phyloP scores from a whole-genome alignment of 73 alveolate species.

The Tetrahymena borealis region DNA sequence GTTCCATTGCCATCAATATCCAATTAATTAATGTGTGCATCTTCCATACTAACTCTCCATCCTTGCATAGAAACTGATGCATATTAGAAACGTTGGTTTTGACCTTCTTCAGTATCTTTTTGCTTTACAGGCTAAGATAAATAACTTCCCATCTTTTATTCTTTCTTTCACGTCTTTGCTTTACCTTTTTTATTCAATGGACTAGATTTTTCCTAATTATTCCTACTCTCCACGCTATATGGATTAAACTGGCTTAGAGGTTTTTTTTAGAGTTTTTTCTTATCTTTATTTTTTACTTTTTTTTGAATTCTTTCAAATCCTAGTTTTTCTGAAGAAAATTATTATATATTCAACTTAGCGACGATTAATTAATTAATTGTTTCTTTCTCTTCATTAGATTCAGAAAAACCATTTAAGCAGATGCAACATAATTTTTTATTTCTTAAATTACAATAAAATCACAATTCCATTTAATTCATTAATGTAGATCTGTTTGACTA shows the following conservation, averaged over 20 bases:
- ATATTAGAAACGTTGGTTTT: background rate
- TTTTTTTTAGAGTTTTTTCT: background rate
- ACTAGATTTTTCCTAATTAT: background rate
- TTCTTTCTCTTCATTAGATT: too few relatives aligned
- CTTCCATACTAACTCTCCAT: conserved; percentile 78
- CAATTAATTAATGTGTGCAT: conserved; percentile 64
- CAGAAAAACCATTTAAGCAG: too few relatives aligned
- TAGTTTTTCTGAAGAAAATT: background rate
- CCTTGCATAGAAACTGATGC: conserved; percentile 20
- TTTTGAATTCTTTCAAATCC: background rate
- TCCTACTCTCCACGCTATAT: background rate
- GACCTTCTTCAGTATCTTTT: background rate
- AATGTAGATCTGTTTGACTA: too few relatives aligned
- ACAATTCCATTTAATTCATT: too few relatives aligned
- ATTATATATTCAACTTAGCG: too few relatives aligned
- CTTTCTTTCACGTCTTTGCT: background rate
- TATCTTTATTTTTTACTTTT: background rate
- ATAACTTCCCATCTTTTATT: background rate
- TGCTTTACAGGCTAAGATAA: background rate
- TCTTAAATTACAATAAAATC: too few relatives aligned
- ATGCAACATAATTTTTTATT: too few relatives aligned
- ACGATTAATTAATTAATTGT: too few relatives aligned
- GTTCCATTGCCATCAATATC: conserved; percentile 46
- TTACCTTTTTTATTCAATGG: background rate
- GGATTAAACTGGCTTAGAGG: background rate